Conservation (phyloP, 371 early-diverging fungal genomes). For the Rhizomucor pusillus region DNA sequence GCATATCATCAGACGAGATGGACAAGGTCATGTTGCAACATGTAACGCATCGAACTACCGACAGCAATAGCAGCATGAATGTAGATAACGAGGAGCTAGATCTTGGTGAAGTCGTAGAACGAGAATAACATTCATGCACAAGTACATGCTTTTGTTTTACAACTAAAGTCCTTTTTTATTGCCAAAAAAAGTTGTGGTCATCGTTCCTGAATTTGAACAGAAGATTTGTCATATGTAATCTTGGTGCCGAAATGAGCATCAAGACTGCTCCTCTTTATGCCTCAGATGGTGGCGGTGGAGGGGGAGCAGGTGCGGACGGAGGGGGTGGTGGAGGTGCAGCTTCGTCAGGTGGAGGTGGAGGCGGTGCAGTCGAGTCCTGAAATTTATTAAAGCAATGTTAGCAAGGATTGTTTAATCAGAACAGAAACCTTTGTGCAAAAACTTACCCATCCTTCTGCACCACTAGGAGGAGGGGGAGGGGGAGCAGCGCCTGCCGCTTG, state of each 20-base stretch:
- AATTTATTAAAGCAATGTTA: constrained; percentile 4
- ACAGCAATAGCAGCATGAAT: not conserved
- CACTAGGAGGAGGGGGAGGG: constrained; percentile 18
- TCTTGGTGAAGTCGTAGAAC: constrained; percentile 10
- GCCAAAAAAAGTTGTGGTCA: too few relatives aligned
- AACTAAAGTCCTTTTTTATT: too few relatives aligned
- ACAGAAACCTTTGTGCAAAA: not conserved
- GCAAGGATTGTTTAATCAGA: not conserved
- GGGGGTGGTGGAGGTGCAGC: constrained; percentile 38
- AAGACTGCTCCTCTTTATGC: not conserved
- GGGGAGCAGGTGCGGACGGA: constrained; percentile 26
- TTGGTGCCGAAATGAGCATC: too few relatives aligned
- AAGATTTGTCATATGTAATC: too few relatives aligned
- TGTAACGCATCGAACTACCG: not conserved
- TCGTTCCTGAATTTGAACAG: too few relatives aligned
- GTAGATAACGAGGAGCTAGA: constrained; percentile 7
- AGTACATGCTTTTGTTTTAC: too few relatives aligned
- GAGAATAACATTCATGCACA: constrained; percentile 1
- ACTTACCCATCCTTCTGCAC: constrained; percentile 14
- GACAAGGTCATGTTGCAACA: not conserved
- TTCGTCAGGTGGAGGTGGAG: constrained; percentile 23
- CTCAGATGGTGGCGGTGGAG: constrained; percentile 36
- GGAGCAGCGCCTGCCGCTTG: constrained; percentile 34
- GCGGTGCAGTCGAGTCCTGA: constrained; percentile 21
- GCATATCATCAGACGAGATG: constrained; percentile 2